Conservation (phyloP, 176 grass and related monocot genomes). For the Phoenix roebelenii region DNA sequence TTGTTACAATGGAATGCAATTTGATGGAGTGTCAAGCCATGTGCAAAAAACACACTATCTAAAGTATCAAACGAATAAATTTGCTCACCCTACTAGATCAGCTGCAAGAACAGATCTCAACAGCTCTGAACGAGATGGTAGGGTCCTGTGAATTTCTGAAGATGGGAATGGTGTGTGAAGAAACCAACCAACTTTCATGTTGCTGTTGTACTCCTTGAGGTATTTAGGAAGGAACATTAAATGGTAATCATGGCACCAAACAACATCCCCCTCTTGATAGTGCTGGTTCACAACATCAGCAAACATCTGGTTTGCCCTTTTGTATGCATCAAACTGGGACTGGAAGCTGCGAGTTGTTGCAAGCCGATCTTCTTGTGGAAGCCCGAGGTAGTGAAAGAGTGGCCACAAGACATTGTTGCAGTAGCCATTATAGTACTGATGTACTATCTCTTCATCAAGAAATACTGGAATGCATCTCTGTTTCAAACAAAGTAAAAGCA, state of each 20-base stretch:
- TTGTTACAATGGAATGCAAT: too few relatives aligned
- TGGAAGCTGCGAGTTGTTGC: conserved; percentile 93
- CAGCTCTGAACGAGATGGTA: conserved; percentile 81
- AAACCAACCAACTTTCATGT: conserved; percentile 99
- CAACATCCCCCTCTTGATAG: conserved; percentile 96
- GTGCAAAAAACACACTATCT: neutral
- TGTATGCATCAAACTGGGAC: conserved; percentile 93
- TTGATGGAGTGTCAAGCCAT: neutral
- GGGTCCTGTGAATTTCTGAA: conserved; percentile 87
- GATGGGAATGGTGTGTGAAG: conserved; percentile 98
- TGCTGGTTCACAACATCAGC: conserved; percentile 92
- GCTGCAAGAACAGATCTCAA: conserved; percentile 91
- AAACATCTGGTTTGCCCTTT: conserved; percentile 98
- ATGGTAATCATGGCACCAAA: conserved; percentile 99
- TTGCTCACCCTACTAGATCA: conserved; percentile 91
- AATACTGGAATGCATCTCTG: conserved; percentile 99
- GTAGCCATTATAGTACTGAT: conserved; percentile 98
- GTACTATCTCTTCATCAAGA: conserved; percentile 97
- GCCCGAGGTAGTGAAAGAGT: conserved; percentile 91
- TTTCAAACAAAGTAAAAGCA: conserved; percentile 2
- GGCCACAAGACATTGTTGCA: conserved; percentile 99
- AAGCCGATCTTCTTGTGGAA: conserved; percentile 94
- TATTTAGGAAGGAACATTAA: conserved; percentile 97
- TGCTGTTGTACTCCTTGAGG: conserved; percentile 83
- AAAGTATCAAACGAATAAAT: conserved; percentile 15